Conservation (phyloP, 805 yeast species). For the Kluyveromyces lactis region DNA sequence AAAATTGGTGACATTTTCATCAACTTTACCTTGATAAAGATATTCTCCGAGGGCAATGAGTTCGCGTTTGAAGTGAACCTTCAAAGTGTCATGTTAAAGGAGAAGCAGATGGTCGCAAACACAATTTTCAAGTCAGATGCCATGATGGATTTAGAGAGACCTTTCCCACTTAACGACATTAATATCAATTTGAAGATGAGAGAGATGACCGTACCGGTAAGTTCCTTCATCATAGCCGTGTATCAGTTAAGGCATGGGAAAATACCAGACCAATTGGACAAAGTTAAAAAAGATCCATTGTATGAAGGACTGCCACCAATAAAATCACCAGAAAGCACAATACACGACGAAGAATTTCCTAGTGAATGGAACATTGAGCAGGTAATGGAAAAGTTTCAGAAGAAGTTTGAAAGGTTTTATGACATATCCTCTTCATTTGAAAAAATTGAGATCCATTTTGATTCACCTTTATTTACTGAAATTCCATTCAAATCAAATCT, state of each 20-base stretch:
- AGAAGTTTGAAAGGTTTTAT: constrained; percentile 2
- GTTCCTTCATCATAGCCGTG: not conserved
- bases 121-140: not conserved
- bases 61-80: not conserved
- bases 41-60: not conserved
- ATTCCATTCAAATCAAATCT: constrained; percentile 17
- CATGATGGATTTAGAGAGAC: not conserved
- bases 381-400: not conserved
- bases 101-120: not conserved
- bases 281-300: not conserved
- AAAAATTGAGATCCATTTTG: constrained; percentile 18
- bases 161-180: constrained; percentile 3
- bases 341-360: not conserved
- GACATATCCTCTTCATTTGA: constrained; percentile 9
- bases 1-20: not conserved
- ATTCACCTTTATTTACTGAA: constrained; percentile 15
- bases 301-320: not conserved
- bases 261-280: not conserved
- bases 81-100: not conserved
- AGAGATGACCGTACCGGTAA: constrained; percentile 13
- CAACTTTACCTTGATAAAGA: not conserved
- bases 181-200: constrained; percentile 17
- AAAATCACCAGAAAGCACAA: not conserved
- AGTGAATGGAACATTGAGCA: not conserved
- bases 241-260: constrained; percentile 4